Base-by-base conservation (phyloP, 805 yeast genomes). In the Millerago galiae region DNA sequence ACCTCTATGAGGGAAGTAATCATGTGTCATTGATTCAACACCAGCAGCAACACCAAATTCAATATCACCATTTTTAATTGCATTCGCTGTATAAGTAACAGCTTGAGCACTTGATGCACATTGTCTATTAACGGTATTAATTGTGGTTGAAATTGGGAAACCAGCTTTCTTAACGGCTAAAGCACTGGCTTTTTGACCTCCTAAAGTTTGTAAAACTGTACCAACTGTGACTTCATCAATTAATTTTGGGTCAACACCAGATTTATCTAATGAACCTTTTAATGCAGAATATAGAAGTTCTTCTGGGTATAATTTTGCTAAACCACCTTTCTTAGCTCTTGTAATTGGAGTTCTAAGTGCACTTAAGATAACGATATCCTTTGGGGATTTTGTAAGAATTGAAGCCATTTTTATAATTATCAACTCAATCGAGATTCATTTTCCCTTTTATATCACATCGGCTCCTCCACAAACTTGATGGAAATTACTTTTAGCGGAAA, bases 41-140 rank as follows among this genome's bases (percentile, higher is more conserved):
- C 96, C 96, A 37, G 81, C 82, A 26, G 90, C 96, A 42, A 89
- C 67, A 46, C 96, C 96, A 58, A 89, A 76, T 54, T 79, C 83
- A 53, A 89, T 86, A 70, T 87, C 95, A 40, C 95, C 95, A 42
- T 75, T 61, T 52, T 70, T 67, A 57, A 89, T 87, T 65, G 83
- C 83, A 66, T 81, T 83, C 50, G 95, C 95, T 51, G 87, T 74
- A 60, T 84, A 89, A 56, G 82, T 80, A 38, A 86, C 79, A 13
- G 96, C 95, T 79, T 86, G 83, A 56, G 89, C 71, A 35, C 96
- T 95, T 3, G 95, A 83, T 8, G 95, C 85, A 65, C 96, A 88
- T 63, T 88, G 95, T 63, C 96, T 78, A 70, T 88, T 89, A 47
- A 88, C 58, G 12, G 95, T 88, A 58, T 76, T 68, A 53, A 87